Base-by-base conservation (phyloP, 148 eudicot genomes). In the Heliosperma pusillum region DNA sequence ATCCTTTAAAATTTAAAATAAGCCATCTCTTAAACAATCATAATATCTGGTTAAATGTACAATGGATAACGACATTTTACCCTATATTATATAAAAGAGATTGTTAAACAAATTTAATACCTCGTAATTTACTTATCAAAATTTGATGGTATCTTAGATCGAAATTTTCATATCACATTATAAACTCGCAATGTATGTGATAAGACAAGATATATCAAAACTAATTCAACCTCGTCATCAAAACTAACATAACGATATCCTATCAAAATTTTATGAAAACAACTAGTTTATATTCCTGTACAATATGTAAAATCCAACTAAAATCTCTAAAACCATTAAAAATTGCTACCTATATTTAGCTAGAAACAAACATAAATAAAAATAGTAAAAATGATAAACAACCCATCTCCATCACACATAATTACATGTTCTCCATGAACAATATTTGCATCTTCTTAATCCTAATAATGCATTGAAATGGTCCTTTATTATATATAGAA, bases 341-440 rank as follows among this genome's bases (percentile, higher is more conserved):
- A 52, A 19, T 57, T 30, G 61, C 8, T 7, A 2, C 65, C 40
- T 50, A 78, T 30, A 63, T 25, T 71, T 20, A 44, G 71, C 64
- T 20, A 44, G 71, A 64, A 19, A 53, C 11, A 36, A 7, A 63
- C 17, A 0, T 27, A 47, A 66, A 33, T 19, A 56, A 65, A 71
- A 16, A 6, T 55, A 72, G 65, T 27, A 10, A 72, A 63, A 52
- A 72, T 64, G 55, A 20, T 19, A 20, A 50, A 60, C 10, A 71
- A 53, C 17, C 30, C 36, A 71, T 70, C 74, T 29, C 61, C 40
- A 40, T 10, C 62, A 61, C 61, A 71, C 44, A 78, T 27, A 72
- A 33, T 22, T 13, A 4, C 55, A n/a, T 13, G 47, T 69, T 58
- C 17, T 17, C 47, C 56, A 65, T 71, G 16, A 47, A 47, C 33